These are phyloP conservation scores for Acanthamoeba polyphaga DNA, from an alignment of 208 protist genomes.

Conservation along the genomic window DNA sequence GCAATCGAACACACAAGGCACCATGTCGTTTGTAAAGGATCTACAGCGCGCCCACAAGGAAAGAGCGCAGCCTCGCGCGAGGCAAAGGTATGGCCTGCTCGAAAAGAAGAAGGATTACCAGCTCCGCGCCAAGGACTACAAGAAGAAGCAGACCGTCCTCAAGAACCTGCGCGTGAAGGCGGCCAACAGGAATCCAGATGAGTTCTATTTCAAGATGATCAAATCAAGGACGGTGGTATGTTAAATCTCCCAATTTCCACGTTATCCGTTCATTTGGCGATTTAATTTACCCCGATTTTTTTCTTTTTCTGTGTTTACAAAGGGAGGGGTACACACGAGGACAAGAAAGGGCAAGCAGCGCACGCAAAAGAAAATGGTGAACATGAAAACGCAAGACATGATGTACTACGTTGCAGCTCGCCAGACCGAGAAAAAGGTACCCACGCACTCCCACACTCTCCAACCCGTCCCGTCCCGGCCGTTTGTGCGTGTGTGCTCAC, in stretches of 20 bases:
- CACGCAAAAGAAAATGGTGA: slow-evolving; percentile 59
- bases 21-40: slow-evolving; percentile 52
- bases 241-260: background rate
- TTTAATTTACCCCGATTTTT: background rate
- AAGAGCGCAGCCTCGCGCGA: slow-evolving; percentile 82
- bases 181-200: slow-evolving; percentile 83
- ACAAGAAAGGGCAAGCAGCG: background rate
- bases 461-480: no score
- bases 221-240: slow-evolving; percentile 59
- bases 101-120: slow-evolving; percentile 91
- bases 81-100: slow-evolving; percentile 85
- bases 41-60: slow-evolving; percentile 79
- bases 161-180: slow-evolving; percentile 82
- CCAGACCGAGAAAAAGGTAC: slow-evolving; percentile 61
- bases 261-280: background rate
- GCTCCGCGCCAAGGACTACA: slow-evolving; percentile 83
- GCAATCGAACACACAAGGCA: background rate
- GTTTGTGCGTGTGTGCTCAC: no score
- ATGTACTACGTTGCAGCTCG: slow-evolving; percentile 21
- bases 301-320: background rate
- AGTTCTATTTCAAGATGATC: slow-evolving; percentile 87
- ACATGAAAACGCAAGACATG: slow-evolving; percentile 78
- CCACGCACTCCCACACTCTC: background rate
- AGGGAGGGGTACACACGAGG: background rate
- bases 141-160: slow-evolving; percentile 84